Evolutionary conservation across 495 filamentous ascomycete genomes (phyloP).

Genomic region (Aspergillus affinis): DNA sequence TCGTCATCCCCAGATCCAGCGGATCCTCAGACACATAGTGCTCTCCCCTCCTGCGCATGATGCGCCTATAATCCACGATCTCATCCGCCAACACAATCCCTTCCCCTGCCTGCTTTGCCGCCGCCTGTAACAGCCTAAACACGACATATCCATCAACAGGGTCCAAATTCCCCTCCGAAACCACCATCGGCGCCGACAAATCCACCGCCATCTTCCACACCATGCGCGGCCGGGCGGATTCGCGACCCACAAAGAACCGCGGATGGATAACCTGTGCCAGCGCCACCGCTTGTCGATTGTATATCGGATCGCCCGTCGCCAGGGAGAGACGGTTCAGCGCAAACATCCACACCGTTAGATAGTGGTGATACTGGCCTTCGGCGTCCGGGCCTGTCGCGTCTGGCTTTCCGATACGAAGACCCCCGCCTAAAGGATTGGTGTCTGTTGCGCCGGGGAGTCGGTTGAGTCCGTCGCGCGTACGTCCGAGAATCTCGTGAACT

Average conservation of each 20-base stretch:
- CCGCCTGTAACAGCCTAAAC: slow-evolving; percentile 53
- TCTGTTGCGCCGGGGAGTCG: slow-evolving; percentile 56
- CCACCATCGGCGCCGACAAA: slow-evolving; percentile 50
- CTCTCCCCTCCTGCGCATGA: slow-evolving; percentile 52
- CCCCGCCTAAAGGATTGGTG: slow-evolving; percentile 55
- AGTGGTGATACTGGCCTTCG: slow-evolving; percentile 70
- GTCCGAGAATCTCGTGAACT: slow-evolving; percentile 58
- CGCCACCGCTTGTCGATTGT: slow-evolving; percentile 55
- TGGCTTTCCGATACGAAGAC: slow-evolving; percentile 63
- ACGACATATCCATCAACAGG: slow-evolving; percentile 61
- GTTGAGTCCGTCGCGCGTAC: slow-evolving; percentile 48
- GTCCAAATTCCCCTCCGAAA: slow-evolving; percentile 59
- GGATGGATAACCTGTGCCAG: slow-evolving; percentile 61
- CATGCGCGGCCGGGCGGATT: slow-evolving; percentile 44
- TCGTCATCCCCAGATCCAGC: slow-evolving; percentile 63
- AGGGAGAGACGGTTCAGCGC: slow-evolving; percentile 59
- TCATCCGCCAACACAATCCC: slow-evolving; percentile 45
- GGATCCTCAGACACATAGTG: slow-evolving; percentile 53
- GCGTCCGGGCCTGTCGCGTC: slow-evolving; percentile 51
- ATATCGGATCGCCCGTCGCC: slow-evolving; percentile 49
- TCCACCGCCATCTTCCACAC: slow-evolving; percentile 64
- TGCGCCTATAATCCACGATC: slow-evolving; percentile 56
- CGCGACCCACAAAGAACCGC: slow-evolving; percentile 49
- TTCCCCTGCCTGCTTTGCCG: slow-evolving; percentile 30
- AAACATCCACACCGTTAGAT: slow-evolving; percentile 71